Evolutionary conservation across 345 rosid genomes (phyloP).

Genomic region (Moricandia moricandioides): DNA sequence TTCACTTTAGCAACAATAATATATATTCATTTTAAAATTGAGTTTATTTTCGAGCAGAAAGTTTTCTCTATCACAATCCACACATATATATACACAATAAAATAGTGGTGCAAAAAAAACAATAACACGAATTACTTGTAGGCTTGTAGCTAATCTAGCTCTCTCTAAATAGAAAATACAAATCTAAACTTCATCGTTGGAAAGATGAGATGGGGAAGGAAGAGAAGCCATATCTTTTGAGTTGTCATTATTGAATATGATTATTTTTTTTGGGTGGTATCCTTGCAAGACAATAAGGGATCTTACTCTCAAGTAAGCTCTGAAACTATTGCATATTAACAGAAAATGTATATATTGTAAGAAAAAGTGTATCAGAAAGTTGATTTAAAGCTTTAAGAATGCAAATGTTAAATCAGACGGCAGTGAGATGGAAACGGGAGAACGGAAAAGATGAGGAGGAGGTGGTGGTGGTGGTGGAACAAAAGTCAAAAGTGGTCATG

Average conservation of each 20-base stretch:
- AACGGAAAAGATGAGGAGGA: too few relatives aligned
- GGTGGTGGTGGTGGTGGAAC: too few relatives aligned
- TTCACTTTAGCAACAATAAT: too few relatives aligned
- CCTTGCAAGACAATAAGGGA: neutral
- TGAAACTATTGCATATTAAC: neutral
- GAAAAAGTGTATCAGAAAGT: neutral
- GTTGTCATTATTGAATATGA: neutral
- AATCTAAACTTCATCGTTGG: neutral
- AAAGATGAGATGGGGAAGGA: neutral
- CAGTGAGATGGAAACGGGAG: neutral
- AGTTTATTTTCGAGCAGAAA: too few relatives aligned
- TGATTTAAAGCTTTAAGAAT: neutral
- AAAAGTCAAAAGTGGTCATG: too few relatives aligned
- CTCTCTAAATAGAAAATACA: neutral
- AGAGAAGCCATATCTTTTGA: neutral
- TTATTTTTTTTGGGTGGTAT: too few relatives aligned
- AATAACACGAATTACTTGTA: too few relatives aligned
- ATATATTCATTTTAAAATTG: too few relatives aligned
- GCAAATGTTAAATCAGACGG: slow-evolving; percentile 4
- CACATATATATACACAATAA: too few relatives aligned
- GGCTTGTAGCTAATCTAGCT: too few relatives aligned
- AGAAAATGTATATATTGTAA: slow-evolving; percentile 19
- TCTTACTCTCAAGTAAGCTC: neutral
- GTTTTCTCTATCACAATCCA: too few relatives aligned
- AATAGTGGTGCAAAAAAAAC: too few relatives aligned